Evolutionary conservation across 2,329 filamentous ascomycete species (phyloP).

Genomic region (Aspergillus sp.): DNA sequence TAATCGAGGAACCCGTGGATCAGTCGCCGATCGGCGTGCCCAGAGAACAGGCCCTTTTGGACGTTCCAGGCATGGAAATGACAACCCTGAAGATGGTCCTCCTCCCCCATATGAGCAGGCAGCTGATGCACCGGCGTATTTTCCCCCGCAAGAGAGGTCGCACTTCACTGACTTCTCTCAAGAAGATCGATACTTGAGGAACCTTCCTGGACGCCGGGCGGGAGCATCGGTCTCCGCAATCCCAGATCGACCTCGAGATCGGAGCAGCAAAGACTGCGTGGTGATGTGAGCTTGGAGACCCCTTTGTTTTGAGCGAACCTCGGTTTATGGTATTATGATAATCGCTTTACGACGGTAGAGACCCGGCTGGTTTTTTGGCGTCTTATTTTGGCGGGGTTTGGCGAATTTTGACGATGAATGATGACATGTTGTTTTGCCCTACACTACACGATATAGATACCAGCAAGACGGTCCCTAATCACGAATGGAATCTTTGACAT

Average conservation of each 20-base stretch:
- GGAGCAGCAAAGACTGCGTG: constrained; percentile 35
- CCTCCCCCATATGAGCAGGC: constrained; percentile 60
- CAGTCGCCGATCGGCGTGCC: constrained; percentile 13
- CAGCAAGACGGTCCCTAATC: neutral
- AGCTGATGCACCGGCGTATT: constrained; percentile 47
- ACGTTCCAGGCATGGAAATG: constrained; percentile 27
- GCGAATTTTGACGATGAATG: neutral
- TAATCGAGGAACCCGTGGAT: constrained; percentile 10
- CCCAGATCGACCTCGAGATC: constrained; percentile 17
- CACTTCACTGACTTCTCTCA: constrained; percentile 16
- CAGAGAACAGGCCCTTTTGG: constrained; percentile 8
- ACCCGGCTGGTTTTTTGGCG: neutral
- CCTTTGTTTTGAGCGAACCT: neutral
- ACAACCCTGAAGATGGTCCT: constrained; percentile 43
- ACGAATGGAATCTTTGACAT: too few relatives aligned
- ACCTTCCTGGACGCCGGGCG: constrained; percentile 9
- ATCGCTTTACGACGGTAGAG: too few relatives aligned
- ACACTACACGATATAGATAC: neutral
- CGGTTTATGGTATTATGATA: neutral
- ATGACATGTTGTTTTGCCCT: neutral
- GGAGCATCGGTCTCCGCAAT: constrained; percentile 6
- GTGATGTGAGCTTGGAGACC: constrained; percentile 25
- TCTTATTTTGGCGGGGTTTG: neutral
- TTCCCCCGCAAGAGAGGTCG: constrained; percentile 36
- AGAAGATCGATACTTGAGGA: constrained; percentile 12